Percentiles rank a stretch among this genome's conserved stretches.
These are phyloP conservation scores for Pseudozyma sp. DNA, from an alignment of 1,284 basidiomycete species.

Conservation along the genomic window DNA sequence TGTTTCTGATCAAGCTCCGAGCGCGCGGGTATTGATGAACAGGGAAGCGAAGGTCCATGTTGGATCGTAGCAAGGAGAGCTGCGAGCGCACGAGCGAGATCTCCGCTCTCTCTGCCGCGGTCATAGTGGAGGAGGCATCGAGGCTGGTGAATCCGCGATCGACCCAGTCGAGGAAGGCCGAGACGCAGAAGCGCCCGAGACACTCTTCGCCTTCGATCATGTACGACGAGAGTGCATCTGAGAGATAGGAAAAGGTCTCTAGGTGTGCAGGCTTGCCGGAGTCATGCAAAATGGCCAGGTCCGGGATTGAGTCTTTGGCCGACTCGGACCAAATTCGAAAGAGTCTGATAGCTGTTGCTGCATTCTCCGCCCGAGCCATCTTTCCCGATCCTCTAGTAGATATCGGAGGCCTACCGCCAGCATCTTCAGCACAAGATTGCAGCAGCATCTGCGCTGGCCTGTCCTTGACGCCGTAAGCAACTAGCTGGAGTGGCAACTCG, in stretches of 20 bases:
- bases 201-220: conserved; percentile 36
- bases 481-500: conserved; percentile 24
- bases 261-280: conserved; percentile 2
- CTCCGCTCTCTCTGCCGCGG: conserved; percentile 8
- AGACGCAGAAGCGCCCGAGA: conserved; percentile 28
- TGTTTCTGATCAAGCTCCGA: conserved; percentile 75
- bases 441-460: conserved; percentile 16
- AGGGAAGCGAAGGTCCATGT: conserved; percentile 60
- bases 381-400: not conserved
- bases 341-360: conserved; percentile 14
- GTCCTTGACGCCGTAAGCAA: conserved; percentile 40
- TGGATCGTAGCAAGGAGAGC: conserved; percentile 36
- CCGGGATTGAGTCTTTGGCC: conserved; percentile 17
- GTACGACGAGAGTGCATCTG: conserved; percentile 24
- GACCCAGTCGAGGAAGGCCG: conserved; percentile 47
- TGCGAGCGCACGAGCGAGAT: conserved; percentile 35
- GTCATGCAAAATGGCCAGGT: conserved; percentile 19
- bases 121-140: not conserved
- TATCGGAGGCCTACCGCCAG: not conserved
- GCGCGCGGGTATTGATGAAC: conserved; percentile 69
- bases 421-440: not conserved
- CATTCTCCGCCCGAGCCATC: not conserved
- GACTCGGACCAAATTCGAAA: conserved; percentile 22
- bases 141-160: conserved; percentile 15
- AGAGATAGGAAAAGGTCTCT: conserved; percentile 9